Base-by-base conservation (phyloP, 2,329 filamentous ascomycete genomes). In the Aspergillus persii region DNA sequence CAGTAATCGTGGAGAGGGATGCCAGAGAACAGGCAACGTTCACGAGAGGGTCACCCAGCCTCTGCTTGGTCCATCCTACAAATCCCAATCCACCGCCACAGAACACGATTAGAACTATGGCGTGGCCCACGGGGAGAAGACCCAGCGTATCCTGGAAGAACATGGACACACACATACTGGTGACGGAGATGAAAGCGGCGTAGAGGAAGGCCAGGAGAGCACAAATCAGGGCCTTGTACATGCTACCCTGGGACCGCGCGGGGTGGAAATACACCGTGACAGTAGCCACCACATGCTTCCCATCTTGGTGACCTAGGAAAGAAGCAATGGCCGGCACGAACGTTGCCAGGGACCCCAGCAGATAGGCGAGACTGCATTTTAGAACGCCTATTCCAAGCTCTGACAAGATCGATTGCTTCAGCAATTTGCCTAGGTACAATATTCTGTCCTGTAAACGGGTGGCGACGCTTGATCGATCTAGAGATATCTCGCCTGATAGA, bases 251-350 rank as follows among this genome's bases (percentile, higher is more conserved):
- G 18, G 91, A 91, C 59, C 94, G 84, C 5, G 92, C 91, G 4
- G 94, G 92, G 73, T 97, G 92, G 69, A 97, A 98, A 71, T 96
- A 98, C 9, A 97, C 93, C 0, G 92, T 96, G 59, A 97, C 86
- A 2, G 94, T 97, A 33, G 92, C 92, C 54, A 96, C 92, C 70
- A 96, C 88, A 76, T 97, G 94, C 72, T 97, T 97, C 53, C 92
- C 92, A 76, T 96, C 93, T 70, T 92, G 89, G 63, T 88, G 83
- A 9, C 94, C 94, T 15, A 97, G 80, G 58, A 92, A 85, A 7
- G 82, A 79, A 15, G 92, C 88, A 57, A 96, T 81, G 2, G 84
- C 83, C 2, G 88, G 85, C 62, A 91, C 87, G 68, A 96, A 95
- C 0, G 93, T 97, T 39, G 89, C 92, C 74, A 96, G 80, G 66